Evolutionary conservation across 1,139 yeast genomes (phyloP), one percentile per base, ranked within the genome.

Genomic region (Lodderomyces orthopsilosis): DNA sequence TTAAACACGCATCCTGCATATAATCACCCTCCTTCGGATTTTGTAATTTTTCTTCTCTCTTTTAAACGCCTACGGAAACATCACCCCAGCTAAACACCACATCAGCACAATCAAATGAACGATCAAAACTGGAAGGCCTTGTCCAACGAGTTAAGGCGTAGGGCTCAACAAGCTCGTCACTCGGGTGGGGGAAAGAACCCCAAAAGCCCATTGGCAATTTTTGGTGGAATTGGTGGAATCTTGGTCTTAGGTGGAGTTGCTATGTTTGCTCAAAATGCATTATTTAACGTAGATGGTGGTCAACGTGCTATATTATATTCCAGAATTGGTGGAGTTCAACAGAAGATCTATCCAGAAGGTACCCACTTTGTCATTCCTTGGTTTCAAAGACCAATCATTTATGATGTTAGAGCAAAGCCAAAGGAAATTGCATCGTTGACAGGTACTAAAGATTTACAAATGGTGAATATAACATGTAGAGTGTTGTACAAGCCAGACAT

Each of bases 391-490:
- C 98, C 98, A 35, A 76, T 90, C 41, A 81, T 90, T 41, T 93
- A 86, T 64, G 98, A 93, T 63, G 96, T 94, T 45, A 81, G 99
- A 59, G 98, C 98, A 42, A 93, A 89, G 65, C 98, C 98, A 45
- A 82, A 98, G 68, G 91, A 90, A 58, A 95, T 93, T 51, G 90
- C 98, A n/a, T 88, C 96, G 10, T 77, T 93, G 62, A 93, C 99
- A 5, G 98, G 99, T 51, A 93, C 99, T 26, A 93, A 93, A 70
- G 98, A 93, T 68, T 77, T 93, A 62, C 99, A 93, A 70, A 93
- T 93, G 99, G 99, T 93, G 43, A 94, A 91, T 68, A 93, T 93
- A 58, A 91, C 98, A 17, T 93, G 99, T 67, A 85, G 99, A 72
- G 98, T 93, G 27, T 77, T 93, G 57, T 86, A 95, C 46, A 83